phyloP scores from a whole-genome alignment of 2,329 filamentous ascomycete genomes.

The Colletotrichum euphorbiae region DNA sequence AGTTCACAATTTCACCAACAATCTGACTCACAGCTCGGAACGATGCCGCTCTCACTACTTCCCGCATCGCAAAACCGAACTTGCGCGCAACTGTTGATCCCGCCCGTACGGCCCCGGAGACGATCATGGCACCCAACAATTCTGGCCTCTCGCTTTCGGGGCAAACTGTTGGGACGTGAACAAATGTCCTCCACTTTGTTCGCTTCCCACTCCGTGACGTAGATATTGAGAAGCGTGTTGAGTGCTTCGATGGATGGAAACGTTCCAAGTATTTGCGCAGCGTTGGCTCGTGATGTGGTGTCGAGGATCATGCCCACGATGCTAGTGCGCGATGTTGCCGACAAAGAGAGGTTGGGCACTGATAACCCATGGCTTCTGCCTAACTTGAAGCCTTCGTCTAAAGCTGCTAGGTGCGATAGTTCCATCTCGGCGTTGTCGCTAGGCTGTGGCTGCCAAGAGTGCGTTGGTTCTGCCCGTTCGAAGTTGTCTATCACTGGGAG shows the following conservation, averaged over 20 bases:
- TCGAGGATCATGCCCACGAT: slow-evolving; percentile 20
- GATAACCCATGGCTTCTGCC: neutral
- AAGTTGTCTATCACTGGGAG: too few species aligned
- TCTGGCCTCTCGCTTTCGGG: neutral
- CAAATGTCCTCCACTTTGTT: neutral
- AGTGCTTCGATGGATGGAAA: slow-evolving; percentile 7
- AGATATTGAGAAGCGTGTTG: neutral
- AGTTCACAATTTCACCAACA: too few species aligned
- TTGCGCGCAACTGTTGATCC: neutral
- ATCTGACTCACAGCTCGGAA: slow-evolving; percentile 10
- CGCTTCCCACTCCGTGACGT: neutral
- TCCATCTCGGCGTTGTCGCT: slow-evolving; percentile 13
- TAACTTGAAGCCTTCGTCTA: neutral
- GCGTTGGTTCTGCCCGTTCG: neutral
- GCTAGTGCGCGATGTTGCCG: neutral
- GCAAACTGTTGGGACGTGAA: slow-evolving; percentile 14
- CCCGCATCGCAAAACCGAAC: slow-evolving; percentile 18
- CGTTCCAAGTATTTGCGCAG: neutral
- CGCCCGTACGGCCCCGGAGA: neutral
- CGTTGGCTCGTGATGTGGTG: slow-evolving; percentile 1
- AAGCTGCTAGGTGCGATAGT: neutral
- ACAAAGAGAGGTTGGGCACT: neutral
- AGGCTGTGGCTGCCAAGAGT: slow-evolving; percentile 3
- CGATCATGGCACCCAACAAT: slow-evolving; percentile 5
- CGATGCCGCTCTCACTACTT: slow-evolving; percentile 8